These are phyloP conservation scores for Dichotomopilus funicola DNA, from an alignment of 2,329 filamentous ascomycete species.

Conservation along the genomic window DNA sequence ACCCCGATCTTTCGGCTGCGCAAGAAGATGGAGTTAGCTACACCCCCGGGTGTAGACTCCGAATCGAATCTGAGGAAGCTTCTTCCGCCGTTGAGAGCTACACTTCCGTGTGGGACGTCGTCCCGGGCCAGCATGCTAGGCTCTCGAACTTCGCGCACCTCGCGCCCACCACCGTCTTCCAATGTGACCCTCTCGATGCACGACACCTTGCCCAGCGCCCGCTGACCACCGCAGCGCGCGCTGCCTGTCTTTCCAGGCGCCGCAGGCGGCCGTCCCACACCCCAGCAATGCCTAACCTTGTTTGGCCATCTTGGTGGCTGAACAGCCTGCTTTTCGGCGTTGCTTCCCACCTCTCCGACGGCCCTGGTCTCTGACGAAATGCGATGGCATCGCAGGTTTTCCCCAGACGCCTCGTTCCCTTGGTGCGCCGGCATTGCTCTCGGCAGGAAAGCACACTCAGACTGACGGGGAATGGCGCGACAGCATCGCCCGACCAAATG, in stretches of 20 bases:
- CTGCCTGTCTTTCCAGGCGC: slow-evolving; percentile 16
- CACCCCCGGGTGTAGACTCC: slow-evolving; percentile 15
- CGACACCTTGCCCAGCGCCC: slow-evolving; percentile 22
- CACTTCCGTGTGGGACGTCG: slow-evolving; percentile 15
- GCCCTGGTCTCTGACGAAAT: slow-evolving; percentile 3
- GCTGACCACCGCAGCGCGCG: slow-evolving; percentile 15
- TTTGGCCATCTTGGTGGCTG: slow-evolving; percentile 11
- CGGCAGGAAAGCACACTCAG: slow-evolving; percentile 14
- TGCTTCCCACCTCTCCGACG: slow-evolving; percentile 32
- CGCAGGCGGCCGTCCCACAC: slow-evolving; percentile 10
- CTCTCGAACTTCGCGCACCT: slow-evolving; percentile 15
- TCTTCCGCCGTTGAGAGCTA: slow-evolving; percentile 19
- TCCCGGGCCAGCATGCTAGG: slow-evolving; percentile 1
- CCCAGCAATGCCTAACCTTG: slow-evolving; percentile 18
- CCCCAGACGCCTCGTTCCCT: slow-evolving; percentile 14
- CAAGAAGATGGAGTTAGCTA: background rate
- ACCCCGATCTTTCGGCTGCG: slow-evolving; percentile 18
- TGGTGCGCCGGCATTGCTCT: slow-evolving; percentile 18
- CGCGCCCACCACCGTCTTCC: slow-evolving; percentile 16
- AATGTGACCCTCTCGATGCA: slow-evolving; percentile 22
- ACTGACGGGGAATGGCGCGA: slow-evolving; percentile 12
- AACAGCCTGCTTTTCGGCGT: slow-evolving; percentile 44
- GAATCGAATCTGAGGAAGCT: slow-evolving; percentile 22
- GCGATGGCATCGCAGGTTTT: slow-evolving; percentile 14
- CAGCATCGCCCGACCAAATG: slow-evolving; percentile 20